A percentile compares a stretch with the other conserved stretches of the same genome.
Evolutionary conservation across 2,329 filamentous ascomycete genomes (phyloP).

Genomic region (Fusarium haematococcum): DNA sequence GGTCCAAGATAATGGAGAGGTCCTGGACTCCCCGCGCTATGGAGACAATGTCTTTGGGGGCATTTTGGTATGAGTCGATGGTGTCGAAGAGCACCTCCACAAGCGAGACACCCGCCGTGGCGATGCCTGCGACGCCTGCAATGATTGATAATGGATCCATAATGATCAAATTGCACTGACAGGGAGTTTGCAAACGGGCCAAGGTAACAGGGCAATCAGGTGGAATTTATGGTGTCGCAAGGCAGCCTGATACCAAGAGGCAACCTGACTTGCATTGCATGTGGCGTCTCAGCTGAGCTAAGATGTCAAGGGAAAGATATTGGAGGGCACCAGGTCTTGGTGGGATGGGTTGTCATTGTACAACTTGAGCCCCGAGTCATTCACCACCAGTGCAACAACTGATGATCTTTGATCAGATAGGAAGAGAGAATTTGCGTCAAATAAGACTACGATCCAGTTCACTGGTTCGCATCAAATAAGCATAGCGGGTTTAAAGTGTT

Average conservation of each 20-base stretch:
- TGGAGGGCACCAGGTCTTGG: not conserved
- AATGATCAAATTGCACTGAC: not conserved
- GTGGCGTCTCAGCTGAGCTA: not conserved
- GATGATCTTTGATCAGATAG: accelerated
- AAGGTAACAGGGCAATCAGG: not conserved
- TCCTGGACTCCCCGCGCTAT: not conserved
- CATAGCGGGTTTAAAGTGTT: too few species aligned
- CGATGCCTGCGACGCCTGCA: not conserved
- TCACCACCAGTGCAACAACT: not conserved
- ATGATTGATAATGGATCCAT: slow-evolving; percentile 3
- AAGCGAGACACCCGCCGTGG: not conserved
- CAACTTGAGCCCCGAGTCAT: not conserved
- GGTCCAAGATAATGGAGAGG: not conserved
- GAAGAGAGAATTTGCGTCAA: too few species aligned
- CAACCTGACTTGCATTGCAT: not conserved
- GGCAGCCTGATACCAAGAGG: not conserved
- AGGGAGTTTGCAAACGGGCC: not conserved
- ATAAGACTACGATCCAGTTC: not conserved
- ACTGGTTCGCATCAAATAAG: not conserved
- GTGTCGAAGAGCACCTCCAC: not conserved
- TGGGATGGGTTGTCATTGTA: not conserved
- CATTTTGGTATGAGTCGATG: not conserved
- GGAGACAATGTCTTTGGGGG: not conserved
- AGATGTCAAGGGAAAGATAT: not conserved
- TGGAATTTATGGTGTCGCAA: not conserved